phyloP scores from a whole-genome alignment of 352 stramenopile genomes.

The Phytopythium cucurbitacearum region DNA sequence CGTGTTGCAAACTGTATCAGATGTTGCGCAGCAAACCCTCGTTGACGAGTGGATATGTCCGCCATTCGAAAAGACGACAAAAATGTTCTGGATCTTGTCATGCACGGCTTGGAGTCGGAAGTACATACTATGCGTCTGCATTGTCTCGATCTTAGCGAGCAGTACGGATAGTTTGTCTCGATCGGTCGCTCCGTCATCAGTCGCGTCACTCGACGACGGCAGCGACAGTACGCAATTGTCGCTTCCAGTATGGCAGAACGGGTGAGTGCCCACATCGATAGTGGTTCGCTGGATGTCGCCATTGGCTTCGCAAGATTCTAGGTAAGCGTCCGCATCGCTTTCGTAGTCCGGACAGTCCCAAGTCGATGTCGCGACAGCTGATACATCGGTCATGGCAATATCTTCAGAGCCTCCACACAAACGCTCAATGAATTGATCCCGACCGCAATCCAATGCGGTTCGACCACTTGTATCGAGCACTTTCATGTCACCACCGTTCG shows the following conservation, averaged over 20 bases:
- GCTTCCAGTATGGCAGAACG: constrained; percentile 39
- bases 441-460: too few species aligned
- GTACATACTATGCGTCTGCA: constrained; percentile 68
- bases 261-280: constrained; percentile 35
- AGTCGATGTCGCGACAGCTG: too few species aligned
- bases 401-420: too few species aligned
- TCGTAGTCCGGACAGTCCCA: too few species aligned
- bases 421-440: too few species aligned
- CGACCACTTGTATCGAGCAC: too few species aligned
- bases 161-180: constrained; percentile 16
- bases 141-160: constrained; percentile 74
- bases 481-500: too few species aligned
- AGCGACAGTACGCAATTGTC: constrained; percentile 13
- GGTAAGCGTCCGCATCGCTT: constrained; percentile 15
- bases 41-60: constrained; percentile 28
- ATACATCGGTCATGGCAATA: too few species aligned
- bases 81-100: constrained; percentile 65
- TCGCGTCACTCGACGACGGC: constrained; percentile 12
- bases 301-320: constrained; percentile 38
- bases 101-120: constrained; percentile 62
- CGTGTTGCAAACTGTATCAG: constrained; percentile 69
- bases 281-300: constrained; percentile 46
- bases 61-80: constrained; percentile 80
- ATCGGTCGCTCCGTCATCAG: constrained; percentile 15
- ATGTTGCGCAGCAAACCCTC: constrained; percentile 21